Evolutionary conservation across 257 asterid species (phyloP), one percentile per base, ranked within the genome.

Genomic region (Solanum commersonii): DNA sequence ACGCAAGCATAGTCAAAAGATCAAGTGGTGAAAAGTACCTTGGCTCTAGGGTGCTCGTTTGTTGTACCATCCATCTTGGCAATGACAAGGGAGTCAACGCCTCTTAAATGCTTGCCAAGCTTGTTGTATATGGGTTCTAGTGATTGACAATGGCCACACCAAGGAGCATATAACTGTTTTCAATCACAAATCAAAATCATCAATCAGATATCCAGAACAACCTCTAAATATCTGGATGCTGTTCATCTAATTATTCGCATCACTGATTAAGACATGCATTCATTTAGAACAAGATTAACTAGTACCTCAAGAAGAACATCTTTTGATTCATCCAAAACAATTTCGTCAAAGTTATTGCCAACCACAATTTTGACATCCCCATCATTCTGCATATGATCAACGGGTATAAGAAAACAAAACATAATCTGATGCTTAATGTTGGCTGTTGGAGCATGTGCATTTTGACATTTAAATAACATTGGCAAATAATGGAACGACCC

Each of bases 41-140:
- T 97, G n/a, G 98, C 98, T 78, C 98, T 92, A 42, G 98, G 98
- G 90, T 97, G 98, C 93, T 97, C 99, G 71, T 97, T 97, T 87
- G 97, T 92, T 15, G 98, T 96, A 60, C 99, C 98, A 35, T 97
- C 99, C 98, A 97, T 97, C 95, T 97, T 97, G 88, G 99, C 98
- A 90, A 97, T 91, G 87, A 97, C 95, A 59, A 97, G 96, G 65
- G 99, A 96, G 65, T 93, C 88, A 8, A 96, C 86, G 34, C 94
- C 96, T 88, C 91, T 93, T 87, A 97, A 89, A 90, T 95, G 92
- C 90, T 92, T 95, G 40, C 95, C 99, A 88, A 97, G 98, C 89
- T 95, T 97, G 92, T 94, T 90, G 82, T 97, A 97, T 89, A 89
- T 95, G 74, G 99, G 99, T 89, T 96, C 99, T 87, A 97, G 91